Percentiles rank a stretch among this genome's conserved stretches.
Evolutionary conservation across 2,329 filamentous ascomycete species (phyloP).

Genomic region (Metarhizium humberi): DNA sequence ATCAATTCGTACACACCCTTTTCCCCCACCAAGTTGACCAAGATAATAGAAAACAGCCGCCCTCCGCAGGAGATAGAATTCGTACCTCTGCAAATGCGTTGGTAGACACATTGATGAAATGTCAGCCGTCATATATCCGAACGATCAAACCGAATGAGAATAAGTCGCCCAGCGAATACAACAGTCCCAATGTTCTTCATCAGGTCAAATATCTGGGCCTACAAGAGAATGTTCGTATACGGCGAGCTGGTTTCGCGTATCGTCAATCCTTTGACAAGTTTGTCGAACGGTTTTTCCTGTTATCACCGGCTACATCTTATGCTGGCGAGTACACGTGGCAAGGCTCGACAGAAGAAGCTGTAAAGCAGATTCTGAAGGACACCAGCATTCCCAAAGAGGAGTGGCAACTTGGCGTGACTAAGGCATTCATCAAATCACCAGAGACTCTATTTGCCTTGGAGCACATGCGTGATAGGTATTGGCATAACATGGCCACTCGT

Average conservation of each 20-base stretch:
- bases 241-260: conserved; percentile 91
- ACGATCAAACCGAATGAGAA: conserved; percentile 99
- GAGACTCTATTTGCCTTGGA: conserved; percentile 95
- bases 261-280: conserved; percentile 98
- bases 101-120: conserved; percentile 93
- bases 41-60: conserved; percentile 88
- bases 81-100: conserved; percentile 89
- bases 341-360: conserved; percentile 77
- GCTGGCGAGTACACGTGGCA: conserved; percentile 96
- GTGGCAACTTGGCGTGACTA: conserved; percentile 93
- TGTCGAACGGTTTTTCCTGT: conserved; percentile 89
- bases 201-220: conserved; percentile 98
- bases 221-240: conserved; percentile 98
- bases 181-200: conserved; percentile 83
- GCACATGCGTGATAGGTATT: conserved; percentile 95
- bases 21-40: conserved; percentile 93
- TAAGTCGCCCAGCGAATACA: conserved; percentile 91
- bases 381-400: conserved; percentile 92
- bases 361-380: conserved; percentile 89
- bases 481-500: conserved; percentile 98
- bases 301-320: conserved; percentile 91
- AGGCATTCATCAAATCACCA: conserved; percentile 96
- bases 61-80: conserved; percentile 93
- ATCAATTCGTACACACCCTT: conserved; percentile 75
- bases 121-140: conserved; percentile 92